Percentiles rank a stretch among this genome's conserved stretches.
These are phyloP conservation scores for Vigna radiata DNA, from an alignment of 306 rosid genomes.

Conservation along the genomic window DNA sequence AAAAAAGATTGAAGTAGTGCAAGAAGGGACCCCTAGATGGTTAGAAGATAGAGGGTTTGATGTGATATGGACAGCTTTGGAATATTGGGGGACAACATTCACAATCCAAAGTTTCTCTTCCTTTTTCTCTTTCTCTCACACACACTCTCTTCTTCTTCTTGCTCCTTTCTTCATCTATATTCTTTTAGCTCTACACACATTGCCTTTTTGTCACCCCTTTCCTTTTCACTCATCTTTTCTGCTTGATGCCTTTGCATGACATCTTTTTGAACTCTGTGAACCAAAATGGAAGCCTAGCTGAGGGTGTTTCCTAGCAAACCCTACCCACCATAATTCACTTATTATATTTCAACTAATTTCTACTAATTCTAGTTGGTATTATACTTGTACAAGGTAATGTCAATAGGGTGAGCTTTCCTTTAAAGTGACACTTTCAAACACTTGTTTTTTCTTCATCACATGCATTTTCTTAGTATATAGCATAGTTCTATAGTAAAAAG, in stretches of 20 bases:
- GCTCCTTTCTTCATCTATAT: constrained; percentile 46
- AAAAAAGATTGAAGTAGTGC: constrained; percentile 8
- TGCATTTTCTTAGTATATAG: background rate
- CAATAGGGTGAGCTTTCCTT: background rate
- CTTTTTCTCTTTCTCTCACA: constrained; percentile 42
- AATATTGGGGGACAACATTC: constrained; percentile 84
- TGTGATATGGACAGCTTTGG: constrained; percentile 77
- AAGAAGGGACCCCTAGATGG: constrained; percentile 54
- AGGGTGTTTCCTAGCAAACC: constrained; percentile 35
- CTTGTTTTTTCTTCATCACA: constrained; percentile 20
- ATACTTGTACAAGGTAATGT: constrained; percentile 28
- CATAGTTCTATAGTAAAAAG: too few relatives aligned
- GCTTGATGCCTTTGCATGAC: constrained; percentile 47
- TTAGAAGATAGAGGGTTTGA: constrained; percentile 53
- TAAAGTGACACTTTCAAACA: background rate
- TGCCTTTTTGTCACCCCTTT: constrained; percentile 67
- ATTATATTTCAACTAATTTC: background rate
- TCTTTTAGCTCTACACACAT: constrained; percentile 55
- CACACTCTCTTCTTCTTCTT: constrained; percentile 26
- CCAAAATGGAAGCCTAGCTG: constrained; percentile 14
- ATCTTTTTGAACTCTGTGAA: constrained; percentile 30
- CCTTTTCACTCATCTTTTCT: constrained; percentile 52
- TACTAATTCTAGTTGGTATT: constrained; percentile 36
- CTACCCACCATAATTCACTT: constrained; percentile 15
- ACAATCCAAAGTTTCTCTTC: constrained; percentile 63